Base-by-base conservation (phyloP, 106 monocot species). In the Amphibolis antarctica region DNA sequence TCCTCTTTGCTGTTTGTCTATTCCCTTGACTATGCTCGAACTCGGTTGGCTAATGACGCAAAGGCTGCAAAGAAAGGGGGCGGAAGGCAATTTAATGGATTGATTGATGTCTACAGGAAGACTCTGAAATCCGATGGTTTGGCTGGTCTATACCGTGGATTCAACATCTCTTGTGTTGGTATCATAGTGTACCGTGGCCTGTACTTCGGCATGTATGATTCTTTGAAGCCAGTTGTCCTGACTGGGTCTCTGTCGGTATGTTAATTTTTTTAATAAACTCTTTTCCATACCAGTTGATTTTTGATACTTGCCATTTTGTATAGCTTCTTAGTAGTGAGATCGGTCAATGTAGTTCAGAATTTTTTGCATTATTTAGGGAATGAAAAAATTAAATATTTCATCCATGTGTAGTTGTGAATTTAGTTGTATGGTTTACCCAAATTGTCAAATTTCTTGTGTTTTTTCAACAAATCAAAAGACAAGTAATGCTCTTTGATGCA, bases 91-190 rank as follows among this genome's bases (percentile, higher is more conserved):
- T 69, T 69, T 60, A 60, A 69, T 59, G 69, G 69, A 24, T 42
- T 69, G 22, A 31, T 71, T 15, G 70, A 71, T 23, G 70, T 71
- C 48, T 71, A 71, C 70, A 43, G 36, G 18, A 71, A 71, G 62
- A 71, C 70, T 46, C 24, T 71, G 11, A 62, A 52, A 23, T 61
- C 70, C 14, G 70, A 71, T 53, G 70, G 70, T 18, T 12, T 71
- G 42, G 70, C 70, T 43, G 70, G 70, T 42, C 62, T 71, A n/a
- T 71, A 71, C 24, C 70, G 70, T 61, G 61, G 70, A 0, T 71
- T 71, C 61, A 71, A 71, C 62, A 71, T 71, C 20, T 71, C 70
- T 1, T 71, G 70, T 52, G 62, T 71, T 61, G 70, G 70, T 36
- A 71, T 71, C 47, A 71, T 71, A 12, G 62, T 71, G 20, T 71